These are phyloP conservation scores for Papiliotrema nemorosa DNA, from an alignment of 1,284 basidiomycete genomes.

Conservation along the genomic window DNA sequence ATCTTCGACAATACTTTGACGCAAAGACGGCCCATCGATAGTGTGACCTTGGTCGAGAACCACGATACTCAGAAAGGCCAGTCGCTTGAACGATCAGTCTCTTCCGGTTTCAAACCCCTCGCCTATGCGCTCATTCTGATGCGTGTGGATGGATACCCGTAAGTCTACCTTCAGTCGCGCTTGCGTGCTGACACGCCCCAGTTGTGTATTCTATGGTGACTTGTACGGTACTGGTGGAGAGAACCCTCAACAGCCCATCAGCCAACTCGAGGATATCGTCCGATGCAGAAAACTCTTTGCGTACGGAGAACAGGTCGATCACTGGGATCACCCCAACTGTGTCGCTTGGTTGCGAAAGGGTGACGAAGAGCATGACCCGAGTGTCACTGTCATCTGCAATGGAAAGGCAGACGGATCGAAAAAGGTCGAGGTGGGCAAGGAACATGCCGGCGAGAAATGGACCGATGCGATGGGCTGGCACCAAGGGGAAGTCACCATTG, in stretches of 20 bases:
- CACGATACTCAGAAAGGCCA: conserved; percentile 57
- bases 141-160: conserved; percentile 80
- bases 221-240: conserved; percentile 57
- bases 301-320: conserved; percentile 55
- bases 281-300: conserved; percentile 55
- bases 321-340: conserved; percentile 55
- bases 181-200: conserved; percentile 35
- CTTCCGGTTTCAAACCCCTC: conserved; percentile 57
- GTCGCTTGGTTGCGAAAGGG: conserved; percentile 56
- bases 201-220: conserved; percentile 90
- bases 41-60: conserved; percentile 58
- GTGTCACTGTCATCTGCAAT: conserved; percentile 51
- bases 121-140: conserved; percentile 82
- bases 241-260: conserved; percentile 51
- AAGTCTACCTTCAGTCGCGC: conserved; percentile 37
- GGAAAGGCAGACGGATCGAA: conserved; percentile 50
- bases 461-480: conserved; percentile 58
- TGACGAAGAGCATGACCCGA: conserved; percentile 53
- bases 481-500: conserved; percentile 55
- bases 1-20: conserved; percentile 60
- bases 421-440: conserved; percentile 54
- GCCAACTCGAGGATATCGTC: conserved; percentile 55
- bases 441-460: conserved; percentile 57
- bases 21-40: conserved; percentile 56
- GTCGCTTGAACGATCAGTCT: conserved; percentile 56